These are phyloP conservation scores for Suillus lakei DNA, from an alignment of 768 basidiomycete species.

Conservation along the genomic window DNA sequence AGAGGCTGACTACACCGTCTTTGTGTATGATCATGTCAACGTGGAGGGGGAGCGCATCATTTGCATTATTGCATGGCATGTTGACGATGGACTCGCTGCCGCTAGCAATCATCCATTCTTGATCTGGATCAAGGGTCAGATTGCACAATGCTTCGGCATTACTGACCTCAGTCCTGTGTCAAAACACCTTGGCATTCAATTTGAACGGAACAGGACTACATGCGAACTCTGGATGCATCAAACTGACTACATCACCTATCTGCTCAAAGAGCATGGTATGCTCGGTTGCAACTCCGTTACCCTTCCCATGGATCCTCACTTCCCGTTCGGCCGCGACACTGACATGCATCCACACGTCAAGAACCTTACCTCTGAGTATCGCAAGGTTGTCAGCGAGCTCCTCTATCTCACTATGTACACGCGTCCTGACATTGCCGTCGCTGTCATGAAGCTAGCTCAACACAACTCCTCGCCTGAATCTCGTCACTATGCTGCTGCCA, in stretches of 20 bases:
- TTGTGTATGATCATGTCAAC: neutral
- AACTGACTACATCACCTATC: conserved; percentile 19
- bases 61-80: neutral
- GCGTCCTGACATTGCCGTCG: conserved; percentile 36
- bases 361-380: conserved; percentile 10
- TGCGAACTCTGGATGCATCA: conserved; percentile 1
- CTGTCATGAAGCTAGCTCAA: conserved; percentile 32
- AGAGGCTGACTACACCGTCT: neutral
- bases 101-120: neutral
- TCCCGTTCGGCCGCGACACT: conserved; percentile 4
- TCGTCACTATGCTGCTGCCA: conserved; percentile 28
- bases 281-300: conserved; percentile 23
- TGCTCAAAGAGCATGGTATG: conserved; percentile 29
- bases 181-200: neutral
- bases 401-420: conserved; percentile 34
- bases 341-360: conserved; percentile 36
- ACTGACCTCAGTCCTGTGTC: neutral
- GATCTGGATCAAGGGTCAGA: neutral
- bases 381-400: conserved; percentile 29
- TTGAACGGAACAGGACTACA: neutral
- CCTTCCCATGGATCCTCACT: conserved; percentile 25
- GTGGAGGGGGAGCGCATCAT: neutral
- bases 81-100: neutral
- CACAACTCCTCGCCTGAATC: conserved; percentile 33
- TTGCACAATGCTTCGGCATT: neutral